Conservation (phyloP, 192 early-diverging fungal species). For the Helicostylum pulchrum region DNA sequence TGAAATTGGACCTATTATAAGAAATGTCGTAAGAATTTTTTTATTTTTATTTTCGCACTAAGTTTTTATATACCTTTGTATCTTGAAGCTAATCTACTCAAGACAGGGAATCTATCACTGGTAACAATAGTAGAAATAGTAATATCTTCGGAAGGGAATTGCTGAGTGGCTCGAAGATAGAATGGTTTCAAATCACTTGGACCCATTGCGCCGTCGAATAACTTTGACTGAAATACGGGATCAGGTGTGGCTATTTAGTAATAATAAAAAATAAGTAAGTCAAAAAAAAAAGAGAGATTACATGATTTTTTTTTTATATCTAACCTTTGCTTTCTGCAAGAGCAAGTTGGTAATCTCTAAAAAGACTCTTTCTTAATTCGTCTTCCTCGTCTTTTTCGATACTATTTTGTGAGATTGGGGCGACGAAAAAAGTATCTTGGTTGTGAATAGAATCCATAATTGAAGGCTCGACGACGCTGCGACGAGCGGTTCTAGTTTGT, state of each 20-base stretch:
- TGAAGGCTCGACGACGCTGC: neutral
- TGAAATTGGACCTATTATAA: constrained; percentile 47
- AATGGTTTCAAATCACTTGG: constrained; percentile 50
- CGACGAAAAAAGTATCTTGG: too few relatives aligned
- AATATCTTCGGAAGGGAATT: constrained; percentile 43
- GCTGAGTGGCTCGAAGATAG: constrained; percentile 41
- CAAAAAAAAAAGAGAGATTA: neutral
- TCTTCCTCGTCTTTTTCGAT: neutral
- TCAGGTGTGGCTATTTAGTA: neutral
- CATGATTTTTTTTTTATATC: neutral
- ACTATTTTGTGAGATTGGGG: neutral
- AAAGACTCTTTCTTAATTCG: neutral
- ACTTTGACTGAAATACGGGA: constrained; percentile 43
- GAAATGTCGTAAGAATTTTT: neutral
- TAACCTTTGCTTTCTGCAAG: neutral
- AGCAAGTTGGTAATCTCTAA: too few relatives aligned
- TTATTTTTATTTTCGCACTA: neutral
- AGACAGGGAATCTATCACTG: constrained; percentile 45
- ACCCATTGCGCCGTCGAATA: constrained; percentile 48
- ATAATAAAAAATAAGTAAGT: neutral
- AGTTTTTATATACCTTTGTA: constrained; percentile 40
- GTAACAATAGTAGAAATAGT: constrained; percentile 55
- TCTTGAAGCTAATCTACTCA: constrained; percentile 42
- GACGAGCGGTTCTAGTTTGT: too few relatives aligned
- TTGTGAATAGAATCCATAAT: neutral